Evolutionary conservation across 768 basidiomycete species (phyloP).

Genomic region (Tephrocybe rancida): DNA sequence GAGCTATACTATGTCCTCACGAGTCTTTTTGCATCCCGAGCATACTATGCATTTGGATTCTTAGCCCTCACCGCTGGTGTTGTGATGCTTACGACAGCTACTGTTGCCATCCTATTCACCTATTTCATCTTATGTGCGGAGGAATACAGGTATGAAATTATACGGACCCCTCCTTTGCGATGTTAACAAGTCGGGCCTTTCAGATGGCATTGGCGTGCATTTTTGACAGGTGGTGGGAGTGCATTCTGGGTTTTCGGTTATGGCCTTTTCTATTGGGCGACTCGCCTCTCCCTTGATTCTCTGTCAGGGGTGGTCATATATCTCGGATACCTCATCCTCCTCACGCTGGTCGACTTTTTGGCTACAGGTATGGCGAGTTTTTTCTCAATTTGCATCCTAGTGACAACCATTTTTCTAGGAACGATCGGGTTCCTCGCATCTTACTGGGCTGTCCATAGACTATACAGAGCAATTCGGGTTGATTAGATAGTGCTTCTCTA

Average conservation of each 20-base stretch:
- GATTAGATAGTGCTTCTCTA: no score
- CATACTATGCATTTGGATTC: constrained; percentile 97
- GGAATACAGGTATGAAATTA: constrained; percentile 73
- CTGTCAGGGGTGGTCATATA: constrained; percentile 82
- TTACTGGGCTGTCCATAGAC: constrained; percentile 85
- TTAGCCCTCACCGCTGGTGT: constrained; percentile 84
- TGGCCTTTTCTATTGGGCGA: constrained; percentile 87
- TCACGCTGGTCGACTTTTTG: constrained; percentile 85
- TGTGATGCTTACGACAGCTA: constrained; percentile 86
- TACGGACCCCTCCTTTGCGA: no score
- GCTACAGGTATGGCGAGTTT: constrained; percentile 64
- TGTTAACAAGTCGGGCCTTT: constrained; percentile 2
- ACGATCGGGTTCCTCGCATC: constrained; percentile 91
- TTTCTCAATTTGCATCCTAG: not conserved
- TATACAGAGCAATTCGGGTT: constrained; percentile 84
- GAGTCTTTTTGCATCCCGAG: constrained; percentile 87
- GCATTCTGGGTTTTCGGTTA: constrained; percentile 91
- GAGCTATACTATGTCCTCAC: constrained; percentile 93
- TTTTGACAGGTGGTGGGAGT: constrained; percentile 89
- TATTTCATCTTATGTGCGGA: constrained; percentile 95
- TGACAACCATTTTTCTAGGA: constrained; percentile 46
- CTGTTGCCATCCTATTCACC: constrained; percentile 84
- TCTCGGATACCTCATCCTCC: constrained; percentile 86
- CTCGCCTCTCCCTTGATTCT: constrained; percentile 84
- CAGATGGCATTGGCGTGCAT: constrained; percentile 97